phyloP scores from a whole-genome alignment of 768 basidiomycete genomes.

The Dentipellis sp. region DNA sequence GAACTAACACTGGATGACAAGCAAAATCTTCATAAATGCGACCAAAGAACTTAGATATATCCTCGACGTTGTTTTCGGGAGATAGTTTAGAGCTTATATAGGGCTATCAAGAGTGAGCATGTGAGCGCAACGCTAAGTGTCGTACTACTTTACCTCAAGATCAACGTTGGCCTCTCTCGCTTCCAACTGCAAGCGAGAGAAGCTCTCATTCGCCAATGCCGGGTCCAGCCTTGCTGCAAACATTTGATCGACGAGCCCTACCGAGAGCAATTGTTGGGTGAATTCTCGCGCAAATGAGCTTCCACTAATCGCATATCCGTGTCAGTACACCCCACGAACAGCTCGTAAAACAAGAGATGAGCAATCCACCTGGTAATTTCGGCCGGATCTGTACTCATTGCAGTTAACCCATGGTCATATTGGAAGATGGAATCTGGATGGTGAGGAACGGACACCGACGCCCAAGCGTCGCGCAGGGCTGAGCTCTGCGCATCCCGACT shows the following conservation, averaged over 20 bases:
- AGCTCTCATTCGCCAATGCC: constrained; percentile 34
- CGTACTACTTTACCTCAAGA: constrained; percentile 36
- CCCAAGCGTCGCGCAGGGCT: constrained; percentile 12
- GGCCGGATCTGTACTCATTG: not conserved
- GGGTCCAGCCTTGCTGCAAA: constrained; percentile 46
- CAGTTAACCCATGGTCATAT: constrained; percentile 9
- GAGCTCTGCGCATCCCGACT: constrained; percentile 4
- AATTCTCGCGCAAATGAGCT: constrained; percentile 31
- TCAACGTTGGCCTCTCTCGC: constrained; percentile 52
- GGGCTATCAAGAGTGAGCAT: constrained; percentile 25
- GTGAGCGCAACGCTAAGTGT: not conserved
- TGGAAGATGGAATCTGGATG: constrained; percentile 6
- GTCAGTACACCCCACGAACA: not conserved
- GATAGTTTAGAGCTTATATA: constrained; percentile 50
- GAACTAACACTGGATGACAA: constrained; percentile 47
- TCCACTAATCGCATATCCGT: not conserved
- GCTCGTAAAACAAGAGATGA: not conserved
- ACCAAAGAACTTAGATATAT: constrained; percentile 6
- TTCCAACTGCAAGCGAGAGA: constrained; percentile 44
- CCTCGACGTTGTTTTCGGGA: constrained; percentile 4
- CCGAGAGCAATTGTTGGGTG: constrained; percentile 43
- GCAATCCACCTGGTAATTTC: constrained; percentile 7
- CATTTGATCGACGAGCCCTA: constrained; percentile 44
- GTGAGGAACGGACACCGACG: constrained; percentile 4
- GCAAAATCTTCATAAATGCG: constrained; percentile 10